phyloP scores from a whole-genome alignment of 148 eudicot species.

The Bassia scoparia region DNA sequence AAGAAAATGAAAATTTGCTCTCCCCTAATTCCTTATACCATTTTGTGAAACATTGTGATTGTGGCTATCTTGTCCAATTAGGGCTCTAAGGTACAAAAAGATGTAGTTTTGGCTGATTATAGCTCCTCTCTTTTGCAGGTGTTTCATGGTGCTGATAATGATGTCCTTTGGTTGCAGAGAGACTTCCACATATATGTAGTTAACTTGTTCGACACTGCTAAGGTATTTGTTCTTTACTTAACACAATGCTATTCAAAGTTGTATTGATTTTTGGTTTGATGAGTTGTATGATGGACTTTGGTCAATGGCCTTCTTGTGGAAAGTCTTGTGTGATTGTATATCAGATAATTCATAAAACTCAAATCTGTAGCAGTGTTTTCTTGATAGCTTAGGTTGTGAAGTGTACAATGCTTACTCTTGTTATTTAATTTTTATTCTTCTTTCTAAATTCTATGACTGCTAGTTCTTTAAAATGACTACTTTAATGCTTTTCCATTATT shows the following conservation, averaged over 20 bases:
- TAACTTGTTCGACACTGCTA: constrained; percentile 91
- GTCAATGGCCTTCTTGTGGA: background rate
- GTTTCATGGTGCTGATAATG: constrained; percentile 94
- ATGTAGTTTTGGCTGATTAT: background rate
- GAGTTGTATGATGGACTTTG: background rate
- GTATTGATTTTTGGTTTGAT: background rate
- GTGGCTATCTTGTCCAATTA: background rate
- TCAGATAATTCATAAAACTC: background rate
- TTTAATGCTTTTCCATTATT: constrained; percentile 20
- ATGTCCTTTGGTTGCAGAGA: constrained; percentile 95
- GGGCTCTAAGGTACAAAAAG: background rate
- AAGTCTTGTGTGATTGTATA: background rate
- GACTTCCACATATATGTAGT: constrained; percentile 93
- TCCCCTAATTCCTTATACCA: too few relatives aligned
- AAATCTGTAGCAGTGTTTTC: background rate
- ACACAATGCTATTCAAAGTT: background rate
- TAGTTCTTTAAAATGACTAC: background rate
- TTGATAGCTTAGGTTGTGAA: background rate
- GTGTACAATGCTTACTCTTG: background rate
- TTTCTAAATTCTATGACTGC: too few relatives aligned
- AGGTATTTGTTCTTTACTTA: constrained; percentile 42
- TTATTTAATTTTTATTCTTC: background rate
- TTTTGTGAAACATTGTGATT: background rate
- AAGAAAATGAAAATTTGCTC: too few relatives aligned
- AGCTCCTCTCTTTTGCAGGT: constrained; percentile 47